Evolutionary conservation across 352 stramenopile genomes (phyloP).

Genomic region (Thalassiosira delicatula): DNA sequence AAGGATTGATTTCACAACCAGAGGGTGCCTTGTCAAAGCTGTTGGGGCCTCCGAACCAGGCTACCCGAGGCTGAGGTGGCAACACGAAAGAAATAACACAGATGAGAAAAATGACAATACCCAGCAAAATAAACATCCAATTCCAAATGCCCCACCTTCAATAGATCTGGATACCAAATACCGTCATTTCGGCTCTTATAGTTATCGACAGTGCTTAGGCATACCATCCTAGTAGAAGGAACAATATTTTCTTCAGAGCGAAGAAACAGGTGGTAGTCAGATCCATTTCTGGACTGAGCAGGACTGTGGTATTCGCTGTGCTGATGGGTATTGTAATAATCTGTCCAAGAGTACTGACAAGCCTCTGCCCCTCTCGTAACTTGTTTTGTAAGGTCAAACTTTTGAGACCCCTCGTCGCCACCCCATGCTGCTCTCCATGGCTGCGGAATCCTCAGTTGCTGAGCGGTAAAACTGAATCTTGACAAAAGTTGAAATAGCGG

Average conservation of each 20-base stretch:
- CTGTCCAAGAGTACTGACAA: slow-evolving; percentile 42
- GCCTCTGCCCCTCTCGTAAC: slow-evolving; percentile 12
- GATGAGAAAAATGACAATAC: background rate
- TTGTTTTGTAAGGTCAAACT: slow-evolving; percentile 32
- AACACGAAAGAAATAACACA: background rate
- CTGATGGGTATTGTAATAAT: slow-evolving; percentile 63
- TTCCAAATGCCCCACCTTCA: slow-evolving; percentile 13
- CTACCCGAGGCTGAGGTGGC: slow-evolving; percentile 18
- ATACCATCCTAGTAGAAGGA: no score
- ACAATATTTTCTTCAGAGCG: slow-evolving; percentile 20
- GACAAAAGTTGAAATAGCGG: slow-evolving; percentile 46
- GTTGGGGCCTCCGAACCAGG: slow-evolving; percentile 48
- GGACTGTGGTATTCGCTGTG: slow-evolving; percentile 36
- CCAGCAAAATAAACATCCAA: background rate
- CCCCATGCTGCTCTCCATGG: slow-evolving; percentile 26
- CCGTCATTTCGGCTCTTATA: slow-evolving; percentile 42
- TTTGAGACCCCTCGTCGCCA: slow-evolving; percentile 28
- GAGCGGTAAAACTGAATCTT: slow-evolving; percentile 56
- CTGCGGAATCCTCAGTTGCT: slow-evolving; percentile 49
- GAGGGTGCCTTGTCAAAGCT: slow-evolving; percentile 33
- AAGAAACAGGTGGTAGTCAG: slow-evolving; percentile 34
- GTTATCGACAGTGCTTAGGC: no score
- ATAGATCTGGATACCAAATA: slow-evolving; percentile 57
- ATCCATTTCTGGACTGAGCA: slow-evolving; percentile 14
- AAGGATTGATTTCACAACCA: slow-evolving; percentile 54